Conservation (phyloP, 306 rosid genomes). For the Herpetospermum pedunculosum region DNA sequence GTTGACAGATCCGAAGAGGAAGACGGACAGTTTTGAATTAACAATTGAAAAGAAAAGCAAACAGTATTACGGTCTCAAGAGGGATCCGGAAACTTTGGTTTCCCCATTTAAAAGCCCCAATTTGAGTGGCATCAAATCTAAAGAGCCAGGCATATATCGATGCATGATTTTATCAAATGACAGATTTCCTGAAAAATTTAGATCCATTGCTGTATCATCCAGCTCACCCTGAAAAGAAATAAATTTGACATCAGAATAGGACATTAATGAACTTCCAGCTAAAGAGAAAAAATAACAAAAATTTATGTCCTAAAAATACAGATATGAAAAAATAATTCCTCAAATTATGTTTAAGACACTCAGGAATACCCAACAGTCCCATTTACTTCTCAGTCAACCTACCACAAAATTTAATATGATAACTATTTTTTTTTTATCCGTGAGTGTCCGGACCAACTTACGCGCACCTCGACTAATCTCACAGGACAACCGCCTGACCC, state of each 20-base stretch:
- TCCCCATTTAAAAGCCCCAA: conserved; percentile 73
- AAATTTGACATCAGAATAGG: conserved; percentile 10
- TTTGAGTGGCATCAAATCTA: conserved; percentile 46
- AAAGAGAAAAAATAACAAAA: background rate
- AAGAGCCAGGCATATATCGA: conserved; percentile 62
- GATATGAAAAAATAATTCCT: background rate
- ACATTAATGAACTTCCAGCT: background rate
- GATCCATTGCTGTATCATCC: conserved; percentile 82
- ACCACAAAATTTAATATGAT: background rate
- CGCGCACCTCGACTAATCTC: no score
- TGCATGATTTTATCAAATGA: conserved; percentile 59
- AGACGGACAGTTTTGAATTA: background rate
- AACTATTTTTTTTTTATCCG: no score
- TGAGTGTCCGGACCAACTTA: no score
- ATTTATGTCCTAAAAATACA: background rate
- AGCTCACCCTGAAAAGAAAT: conserved; percentile 55
- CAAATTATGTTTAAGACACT: background rate
- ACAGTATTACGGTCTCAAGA: conserved; percentile 71
- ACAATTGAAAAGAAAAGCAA: conserved; percentile 1
- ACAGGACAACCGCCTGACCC: no score
- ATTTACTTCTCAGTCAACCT: conserved; percentile 1
- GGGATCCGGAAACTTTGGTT: conserved; percentile 72
- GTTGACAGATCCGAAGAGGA: conserved; percentile 15
- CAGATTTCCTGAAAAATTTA: conserved; percentile 75
- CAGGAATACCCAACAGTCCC: background rate